Percentiles rank a stretch among this genome's conserved stretches.
These are phyloP conservation scores for Mycena polygramma DNA, from an alignment of 768 basidiomycete genomes.

Conservation along the genomic window DNA sequence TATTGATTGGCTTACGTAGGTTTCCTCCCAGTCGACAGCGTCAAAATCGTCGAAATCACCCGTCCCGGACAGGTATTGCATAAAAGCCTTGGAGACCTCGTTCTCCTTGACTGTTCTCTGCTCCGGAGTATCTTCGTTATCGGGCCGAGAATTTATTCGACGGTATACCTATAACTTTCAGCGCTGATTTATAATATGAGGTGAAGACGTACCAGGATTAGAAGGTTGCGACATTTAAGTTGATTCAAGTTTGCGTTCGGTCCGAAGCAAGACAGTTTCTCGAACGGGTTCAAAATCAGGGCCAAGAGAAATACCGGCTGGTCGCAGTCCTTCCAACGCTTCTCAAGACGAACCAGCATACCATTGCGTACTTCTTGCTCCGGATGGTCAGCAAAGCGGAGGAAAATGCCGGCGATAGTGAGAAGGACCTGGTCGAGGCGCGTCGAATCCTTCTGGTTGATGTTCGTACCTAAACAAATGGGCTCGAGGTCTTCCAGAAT, in stretches of 20 bases:
- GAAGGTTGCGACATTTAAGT: slow-evolving; percentile 1
- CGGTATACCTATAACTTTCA: too few species aligned
- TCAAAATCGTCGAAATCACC: slow-evolving; percentile 26
- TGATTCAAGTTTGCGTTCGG: slow-evolving; percentile 40
- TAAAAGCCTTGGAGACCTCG: too few species aligned
- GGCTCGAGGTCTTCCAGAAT: slow-evolving; percentile 30
- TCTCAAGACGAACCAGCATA: neutral
- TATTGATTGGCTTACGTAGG: neutral
- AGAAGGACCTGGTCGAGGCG: slow-evolving; percentile 46
- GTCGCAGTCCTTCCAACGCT: neutral
- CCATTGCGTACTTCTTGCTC: neutral
- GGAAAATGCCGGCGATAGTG: slow-evolving; percentile 39
- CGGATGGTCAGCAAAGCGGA: slow-evolving; percentile 19
- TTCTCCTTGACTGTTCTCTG: too few species aligned
- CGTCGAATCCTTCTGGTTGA: slow-evolving; percentile 27
- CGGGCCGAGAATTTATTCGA: too few species aligned
- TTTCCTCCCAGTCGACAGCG: slow-evolving; percentile 7
- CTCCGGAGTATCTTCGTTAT: too few species aligned
- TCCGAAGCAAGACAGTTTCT: slow-evolving; percentile 46
- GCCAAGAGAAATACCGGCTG: neutral
- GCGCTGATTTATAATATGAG: too few species aligned
- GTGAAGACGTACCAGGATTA: too few species aligned
- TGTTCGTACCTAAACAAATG: slow-evolving; percentile 29
- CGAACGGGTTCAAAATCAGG: slow-evolving; percentile 46
- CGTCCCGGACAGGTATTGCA: neutral